phyloP scores from a whole-genome alignment of 108 stramenopile genomes.

The Asterionellopsis glacialis region DNA sequence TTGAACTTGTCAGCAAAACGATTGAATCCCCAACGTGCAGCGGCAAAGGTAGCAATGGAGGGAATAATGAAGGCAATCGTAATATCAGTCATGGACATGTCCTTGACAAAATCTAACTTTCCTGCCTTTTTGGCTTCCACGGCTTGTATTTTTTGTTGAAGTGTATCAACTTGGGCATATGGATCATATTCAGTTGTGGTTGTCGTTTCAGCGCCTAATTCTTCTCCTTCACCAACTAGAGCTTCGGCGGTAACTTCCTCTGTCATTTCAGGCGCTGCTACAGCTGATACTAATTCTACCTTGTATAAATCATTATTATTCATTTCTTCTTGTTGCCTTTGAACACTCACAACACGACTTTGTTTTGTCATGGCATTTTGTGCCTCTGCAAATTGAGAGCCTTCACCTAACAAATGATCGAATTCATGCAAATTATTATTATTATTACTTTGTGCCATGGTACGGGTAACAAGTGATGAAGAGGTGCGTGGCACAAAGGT shows the following conservation, averaged over 20 bases:
- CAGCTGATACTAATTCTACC: constrained; percentile 1
- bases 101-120: constrained; percentile 15
- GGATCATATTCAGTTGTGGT: constrained; percentile 1
- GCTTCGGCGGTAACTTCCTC: neutral
- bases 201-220: no score
- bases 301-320: constrained; percentile 3
- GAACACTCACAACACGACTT: neutral
- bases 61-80: constrained; percentile 37
- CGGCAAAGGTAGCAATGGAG: constrained; percentile 28
- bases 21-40: constrained; percentile 30
- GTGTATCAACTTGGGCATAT: constrained; percentile 8
- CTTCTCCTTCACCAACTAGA: no score
- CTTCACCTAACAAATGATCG: constrained; percentile 17
- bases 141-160: constrained; percentile 6
- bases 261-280: neutral
- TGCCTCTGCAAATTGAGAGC: neutral
- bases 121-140: neutral
- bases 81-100: constrained; percentile 37
- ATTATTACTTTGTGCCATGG: neutral
- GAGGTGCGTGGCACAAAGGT: no score
- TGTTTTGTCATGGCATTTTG: neutral
- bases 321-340: neutral
- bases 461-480: no score
- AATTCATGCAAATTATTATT: constrained; percentile 14
- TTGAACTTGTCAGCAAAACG: constrained; percentile 26